These are phyloP conservation scores for Conidiobolus incongruus DNA, from an alignment of 371 early-diverging fungal genomes.

Conservation along the genomic window DNA sequence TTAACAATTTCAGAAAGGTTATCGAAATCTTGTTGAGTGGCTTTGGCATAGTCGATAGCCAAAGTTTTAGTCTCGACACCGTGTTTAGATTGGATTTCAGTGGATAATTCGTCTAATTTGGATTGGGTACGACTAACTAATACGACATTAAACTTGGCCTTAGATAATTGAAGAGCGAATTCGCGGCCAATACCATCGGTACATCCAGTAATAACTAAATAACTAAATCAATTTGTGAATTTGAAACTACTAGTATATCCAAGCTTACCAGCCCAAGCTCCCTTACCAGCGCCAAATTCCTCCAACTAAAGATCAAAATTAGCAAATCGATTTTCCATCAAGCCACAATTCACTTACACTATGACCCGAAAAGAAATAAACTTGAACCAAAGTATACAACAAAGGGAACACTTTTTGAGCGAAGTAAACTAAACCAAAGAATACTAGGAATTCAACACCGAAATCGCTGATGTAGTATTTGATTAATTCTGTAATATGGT, in stretches of 20 bases:
- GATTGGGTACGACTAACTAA: constrained; percentile 68
- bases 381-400: background rate
- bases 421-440: no score
- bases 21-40: constrained; percentile 5
- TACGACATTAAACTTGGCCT: constrained; percentile 63
- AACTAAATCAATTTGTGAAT: background rate
- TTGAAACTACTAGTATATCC: no score
- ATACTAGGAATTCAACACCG: no score
- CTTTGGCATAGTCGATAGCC: constrained; percentile 66
- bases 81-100: constrained; percentile 36
- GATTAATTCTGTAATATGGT: no score
- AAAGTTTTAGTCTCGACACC: constrained; percentile 43
- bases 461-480: no score
- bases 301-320: constrained; percentile 20
- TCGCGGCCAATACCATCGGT: constrained; percentile 96
- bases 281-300: constrained; percentile 58
- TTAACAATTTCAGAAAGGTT: constrained; percentile 4
- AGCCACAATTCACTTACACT: background rate
- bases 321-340: background rate
- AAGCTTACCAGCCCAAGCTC: constrained; percentile 65
- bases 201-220: constrained; percentile 85
- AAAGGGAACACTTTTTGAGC: no score
- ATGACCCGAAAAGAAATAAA: background rate
- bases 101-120: constrained; percentile 60
- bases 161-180: constrained; percentile 77